Evolutionary conservation across 2,329 filamentous ascomycete species (phyloP).

Genomic region (Anthostomella pinea): DNA sequence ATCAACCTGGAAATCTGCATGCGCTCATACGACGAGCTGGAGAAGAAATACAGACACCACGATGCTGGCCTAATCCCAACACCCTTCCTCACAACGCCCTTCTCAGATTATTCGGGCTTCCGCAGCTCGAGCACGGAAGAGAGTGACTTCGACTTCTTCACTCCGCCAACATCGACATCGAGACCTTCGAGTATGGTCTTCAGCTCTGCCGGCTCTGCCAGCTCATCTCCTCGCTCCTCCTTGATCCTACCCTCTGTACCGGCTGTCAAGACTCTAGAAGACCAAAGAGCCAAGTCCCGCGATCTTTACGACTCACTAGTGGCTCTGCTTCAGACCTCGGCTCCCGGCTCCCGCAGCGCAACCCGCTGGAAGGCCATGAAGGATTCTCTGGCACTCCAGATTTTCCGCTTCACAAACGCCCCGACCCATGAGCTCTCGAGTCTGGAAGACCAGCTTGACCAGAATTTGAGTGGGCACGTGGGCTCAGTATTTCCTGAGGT

Average conservation of each 20-base stretch:
- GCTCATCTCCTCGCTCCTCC: constrained; percentile 52
- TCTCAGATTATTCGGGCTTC: constrained; percentile 27
- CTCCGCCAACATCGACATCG: constrained; percentile 41
- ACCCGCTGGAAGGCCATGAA: constrained; percentile 53
- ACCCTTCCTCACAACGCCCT: constrained; percentile 23
- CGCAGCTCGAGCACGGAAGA: constrained; percentile 24
- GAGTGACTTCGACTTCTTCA: constrained; percentile 48
- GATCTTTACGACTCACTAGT: constrained; percentile 53
- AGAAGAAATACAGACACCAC: constrained; percentile 41
- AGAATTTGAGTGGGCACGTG: constrained; percentile 43
- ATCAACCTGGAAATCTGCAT: constrained; percentile 65
- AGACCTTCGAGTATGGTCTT: constrained; percentile 52
- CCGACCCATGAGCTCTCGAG: constrained; percentile 45
- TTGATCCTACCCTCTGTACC: constrained; percentile 39
- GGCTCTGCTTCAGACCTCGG: constrained; percentile 52
- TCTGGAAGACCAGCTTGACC: constrained; percentile 49
- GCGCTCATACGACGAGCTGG: constrained; percentile 54
- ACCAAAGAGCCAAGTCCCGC: constrained; percentile 40
- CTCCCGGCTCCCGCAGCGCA: constrained; percentile 38
- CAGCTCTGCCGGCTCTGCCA: constrained; percentile 46
- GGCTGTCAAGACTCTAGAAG: constrained; percentile 37
- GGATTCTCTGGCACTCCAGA: constrained; percentile 54
- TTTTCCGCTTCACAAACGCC: constrained; percentile 54
- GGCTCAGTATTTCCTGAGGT: constrained; percentile 46
- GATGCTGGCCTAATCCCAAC: constrained; percentile 24